Evolutionary conservation across 2,329 filamentous ascomycete genomes (phyloP).

Genomic region (Botrytis pseudocinerea): DNA sequence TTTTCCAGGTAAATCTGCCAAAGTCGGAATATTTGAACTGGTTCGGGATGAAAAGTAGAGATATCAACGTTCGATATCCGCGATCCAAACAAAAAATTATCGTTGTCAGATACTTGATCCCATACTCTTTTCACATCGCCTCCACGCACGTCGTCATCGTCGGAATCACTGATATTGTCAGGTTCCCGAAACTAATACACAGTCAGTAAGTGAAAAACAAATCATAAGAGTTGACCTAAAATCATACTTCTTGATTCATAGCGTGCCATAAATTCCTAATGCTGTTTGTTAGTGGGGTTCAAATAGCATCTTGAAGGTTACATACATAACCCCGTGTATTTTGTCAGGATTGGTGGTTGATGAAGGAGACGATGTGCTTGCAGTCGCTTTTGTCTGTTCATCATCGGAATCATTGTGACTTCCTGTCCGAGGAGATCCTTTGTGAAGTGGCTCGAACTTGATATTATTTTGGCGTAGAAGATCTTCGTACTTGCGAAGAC

Average conservation of each 20-base stretch:
- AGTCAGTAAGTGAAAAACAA: constrained; percentile 26
- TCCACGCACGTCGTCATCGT: constrained; percentile 42
- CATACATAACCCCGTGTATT: constrained; percentile 41
- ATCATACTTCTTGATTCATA: constrained; percentile 46
- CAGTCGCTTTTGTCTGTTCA: constrained; percentile 31
- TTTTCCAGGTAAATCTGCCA: constrained; percentile 76
- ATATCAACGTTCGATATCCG: constrained; percentile 46
- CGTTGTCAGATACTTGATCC: constrained; percentile 46
- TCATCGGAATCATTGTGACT: constrained; percentile 35
- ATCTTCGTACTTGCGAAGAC: constrained; percentile 38
- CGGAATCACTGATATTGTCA: constrained; percentile 40
- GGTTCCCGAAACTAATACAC: constrained; percentile 37
- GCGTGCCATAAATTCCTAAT: constrained; percentile 50
- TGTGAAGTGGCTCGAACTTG: constrained; percentile 36
- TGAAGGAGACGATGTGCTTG: constrained; percentile 33
- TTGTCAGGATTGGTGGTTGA: constrained; percentile 36
- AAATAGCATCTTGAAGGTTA: constrained; percentile 22
- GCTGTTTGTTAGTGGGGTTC: constrained; percentile 35
- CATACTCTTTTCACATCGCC: constrained; percentile 48
- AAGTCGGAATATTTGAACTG: constrained; percentile 65
- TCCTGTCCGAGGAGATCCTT: constrained; percentile 28
- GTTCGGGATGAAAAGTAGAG: constrained; percentile 52
- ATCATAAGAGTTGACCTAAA: background rate
- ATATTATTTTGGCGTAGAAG: constrained; percentile 37
- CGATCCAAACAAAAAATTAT: constrained; percentile 55